phyloP scores from a whole-genome alignment of 1,284 basidiomycete species.

The Leucoagaricus sp. region DNA sequence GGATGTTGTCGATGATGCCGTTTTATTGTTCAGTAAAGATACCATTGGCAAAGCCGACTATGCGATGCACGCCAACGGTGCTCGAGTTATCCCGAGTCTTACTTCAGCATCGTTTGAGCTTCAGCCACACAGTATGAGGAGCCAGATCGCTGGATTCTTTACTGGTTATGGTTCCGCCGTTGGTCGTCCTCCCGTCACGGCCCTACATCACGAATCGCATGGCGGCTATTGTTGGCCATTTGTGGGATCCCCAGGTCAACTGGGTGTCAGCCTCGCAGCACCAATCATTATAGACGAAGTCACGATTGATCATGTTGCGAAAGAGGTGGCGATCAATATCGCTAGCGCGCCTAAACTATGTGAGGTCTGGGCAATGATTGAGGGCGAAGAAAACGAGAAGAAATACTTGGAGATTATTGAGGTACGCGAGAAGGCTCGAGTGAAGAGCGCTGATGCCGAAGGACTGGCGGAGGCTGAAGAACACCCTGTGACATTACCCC shows the following conservation, averaged over 20 bases:
- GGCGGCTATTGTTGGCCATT: constrained; percentile 96
- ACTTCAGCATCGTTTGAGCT: constrained; percentile 81
- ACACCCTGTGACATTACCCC: constrained; percentile 57
- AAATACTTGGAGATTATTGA: constrained; percentile 55
- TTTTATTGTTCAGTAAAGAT: constrained; percentile 67
- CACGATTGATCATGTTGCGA: constrained; percentile 87
- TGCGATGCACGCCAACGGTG: constrained; percentile 85
- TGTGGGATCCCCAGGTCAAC: constrained; percentile 71
- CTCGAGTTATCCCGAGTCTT: constrained; percentile 75
- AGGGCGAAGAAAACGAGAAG: constrained; percentile 69
- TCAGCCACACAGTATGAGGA: constrained; percentile 44
- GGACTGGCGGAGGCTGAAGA: constrained; percentile 33
- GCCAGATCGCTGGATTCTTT: constrained; percentile 51
- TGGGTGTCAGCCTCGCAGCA: constrained; percentile 79
- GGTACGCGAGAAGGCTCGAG: constrained; percentile 35
- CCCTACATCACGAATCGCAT: constrained; percentile 79
- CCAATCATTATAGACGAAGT: constrained; percentile 74
- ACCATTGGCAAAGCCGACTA: constrained; percentile 82
- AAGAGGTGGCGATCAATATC: constrained; percentile 77
- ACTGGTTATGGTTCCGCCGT: constrained; percentile 64
- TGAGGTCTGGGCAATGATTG: constrained; percentile 88
- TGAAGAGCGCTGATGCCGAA: constrained; percentile 38
- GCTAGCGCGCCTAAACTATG: constrained; percentile 82
- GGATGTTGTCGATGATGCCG: constrained; percentile 71
- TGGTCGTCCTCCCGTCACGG: constrained; percentile 82